Evolutionary conservation across 768 basidiomycete genomes (phyloP).

Genomic region (Nidularia sp.): DNA sequence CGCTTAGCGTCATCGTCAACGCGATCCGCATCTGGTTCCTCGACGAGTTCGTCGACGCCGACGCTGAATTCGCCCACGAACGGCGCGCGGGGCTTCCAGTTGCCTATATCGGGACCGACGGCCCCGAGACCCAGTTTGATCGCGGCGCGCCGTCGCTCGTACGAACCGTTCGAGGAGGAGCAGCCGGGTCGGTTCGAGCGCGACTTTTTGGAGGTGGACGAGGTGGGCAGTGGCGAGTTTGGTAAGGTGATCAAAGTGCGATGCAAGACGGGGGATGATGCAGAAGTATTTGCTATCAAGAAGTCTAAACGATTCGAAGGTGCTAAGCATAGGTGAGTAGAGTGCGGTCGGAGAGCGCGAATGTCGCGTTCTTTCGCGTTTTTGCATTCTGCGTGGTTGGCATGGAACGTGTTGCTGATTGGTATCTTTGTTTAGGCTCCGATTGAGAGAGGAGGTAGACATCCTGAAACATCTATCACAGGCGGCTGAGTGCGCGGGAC

Average conservation of each 20-base stretch:
- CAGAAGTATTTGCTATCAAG: slow-evolving; percentile 80
- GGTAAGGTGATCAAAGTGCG: slow-evolving; percentile 87
- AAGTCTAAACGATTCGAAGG: slow-evolving; percentile 92
- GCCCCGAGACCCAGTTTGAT: slow-evolving; percentile 13
- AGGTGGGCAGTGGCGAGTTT: slow-evolving; percentile 89
- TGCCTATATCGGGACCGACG: slow-evolving; percentile 13
- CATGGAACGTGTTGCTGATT: slow-evolving; percentile 18
- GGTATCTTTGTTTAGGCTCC: slow-evolving; percentile 45
- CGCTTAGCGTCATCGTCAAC: slow-evolving; percentile 25
- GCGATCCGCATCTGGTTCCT: slow-evolving; percentile 59
- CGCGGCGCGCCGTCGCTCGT: slow-evolving; percentile 22
- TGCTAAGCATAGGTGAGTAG: slow-evolving; percentile 76
- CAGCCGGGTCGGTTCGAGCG: slow-evolving; percentile 69
- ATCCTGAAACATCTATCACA: slow-evolving; percentile 73
- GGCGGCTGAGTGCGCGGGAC: slow-evolving; percentile 33
- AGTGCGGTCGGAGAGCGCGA: slow-evolving; percentile 5
- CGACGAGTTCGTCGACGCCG: slow-evolving; percentile 38
- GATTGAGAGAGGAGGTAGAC: slow-evolving; percentile 92
- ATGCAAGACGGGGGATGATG: slow-evolving; percentile 52
- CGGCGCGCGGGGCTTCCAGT: slow-evolving; percentile 20
- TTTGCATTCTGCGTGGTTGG: slow-evolving; percentile 18
- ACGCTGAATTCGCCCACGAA: slow-evolving; percentile 44
- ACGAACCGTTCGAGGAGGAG: slow-evolving; percentile 40
- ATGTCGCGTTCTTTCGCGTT: neutral
- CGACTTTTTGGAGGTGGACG: slow-evolving; percentile 76